Evolutionary conservation across 176 grass and related monocot genomes (phyloP), one percentile per base, ranked within the genome.

Genomic region (Carex cristatella): DNA sequence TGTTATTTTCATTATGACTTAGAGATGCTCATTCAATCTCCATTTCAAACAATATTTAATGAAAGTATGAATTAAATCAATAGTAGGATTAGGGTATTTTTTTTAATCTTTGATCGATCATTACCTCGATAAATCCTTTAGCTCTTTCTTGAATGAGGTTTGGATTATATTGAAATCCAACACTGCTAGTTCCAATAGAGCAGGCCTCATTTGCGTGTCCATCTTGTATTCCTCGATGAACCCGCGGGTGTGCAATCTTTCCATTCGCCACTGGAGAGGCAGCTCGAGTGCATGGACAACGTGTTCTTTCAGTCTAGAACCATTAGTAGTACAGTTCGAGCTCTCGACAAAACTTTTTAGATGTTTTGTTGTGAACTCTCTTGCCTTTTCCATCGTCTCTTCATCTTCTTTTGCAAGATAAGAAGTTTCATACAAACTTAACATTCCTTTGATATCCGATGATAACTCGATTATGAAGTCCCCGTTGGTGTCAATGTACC

Each of bases 91-190:
- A 7, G 42, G 42, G 1, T 35, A 35, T 6, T 7, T 7, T 44
- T 44, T 44, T 65, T 31, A 32, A 16, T 83, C n/a, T 48, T 11
- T 16, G 10, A 35, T 7, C 2, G 3, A 2, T 35, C 2, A n/a
- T 87, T 84, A 88, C 86, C 81, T 84, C 12, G 86, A 88, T 0
- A 79, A 13, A 49, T 61, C 14, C 18, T 78, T 80, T 53, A 88
- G 87, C 19, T 88, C 87, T 49, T 33, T 65, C 69, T 40, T 75
- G 27, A 78, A 67, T 2, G 27, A 31, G 18, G 28, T 79, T 46
- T 89, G 87, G 18, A 89, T 10, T 40, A 61, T 5, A 54, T 89
- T 89, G 70, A 85, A 89, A 62, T 89, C 87, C 55, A 85, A 68
- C 65, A 57, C 80, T 6, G 87, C 83, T 10, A 89, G 53, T 53